A percentile compares a stretch with the other conserved stretches of the same genome.
Conservation (phyloP, 352 stramenopile genomes). For the Globisporangium takayamanum region DNA sequence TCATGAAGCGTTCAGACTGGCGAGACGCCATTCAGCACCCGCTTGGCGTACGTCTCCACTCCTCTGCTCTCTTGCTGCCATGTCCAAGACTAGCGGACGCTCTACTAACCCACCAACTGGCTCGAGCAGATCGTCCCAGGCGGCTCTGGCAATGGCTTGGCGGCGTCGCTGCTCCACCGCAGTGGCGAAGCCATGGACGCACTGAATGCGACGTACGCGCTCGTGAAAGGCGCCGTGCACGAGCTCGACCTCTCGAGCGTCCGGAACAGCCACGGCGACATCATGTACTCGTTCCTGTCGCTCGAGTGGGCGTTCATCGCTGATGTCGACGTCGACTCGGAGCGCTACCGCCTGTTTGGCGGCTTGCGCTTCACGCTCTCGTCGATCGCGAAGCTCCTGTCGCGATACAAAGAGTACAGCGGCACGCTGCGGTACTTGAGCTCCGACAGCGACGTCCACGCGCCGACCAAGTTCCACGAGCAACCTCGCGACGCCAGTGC, state of each 20-base stretch:
- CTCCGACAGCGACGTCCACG: constrained; percentile 19
- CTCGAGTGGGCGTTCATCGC: constrained; percentile 83
- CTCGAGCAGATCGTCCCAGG: constrained; percentile 32
- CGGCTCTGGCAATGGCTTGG: constrained; percentile 65
- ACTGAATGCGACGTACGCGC: constrained; percentile 52
- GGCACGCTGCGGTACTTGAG: constrained; percentile 36
- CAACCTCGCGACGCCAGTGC: constrained; percentile 26
- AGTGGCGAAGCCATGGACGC: constrained; percentile 39
- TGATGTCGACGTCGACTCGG: constrained; percentile 71
- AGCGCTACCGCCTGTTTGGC: constrained; percentile 55
- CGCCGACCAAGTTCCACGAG: constrained; percentile 34
- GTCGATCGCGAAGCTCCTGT: constrained; percentile 34
- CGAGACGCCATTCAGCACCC: constrained; percentile 44
- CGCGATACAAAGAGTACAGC: constrained; percentile 25
- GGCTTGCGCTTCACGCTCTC: constrained; percentile 45
- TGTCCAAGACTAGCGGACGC: too few species aligned
- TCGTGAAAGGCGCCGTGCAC: constrained; percentile 60
- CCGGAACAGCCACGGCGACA: constrained; percentile 33
- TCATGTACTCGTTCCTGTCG: constrained; percentile 76
- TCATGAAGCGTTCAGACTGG: constrained; percentile 62
- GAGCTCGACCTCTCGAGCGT: constrained; percentile 53
- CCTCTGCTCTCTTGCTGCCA: not conserved
- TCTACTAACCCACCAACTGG: too few species aligned
- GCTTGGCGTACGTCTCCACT: constrained; percentile 28
- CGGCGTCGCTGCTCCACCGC: constrained; percentile 40